phyloP scores from a whole-genome alignment of 192 early-diverging fungal genomes.

The Physocladia obscura region DNA sequence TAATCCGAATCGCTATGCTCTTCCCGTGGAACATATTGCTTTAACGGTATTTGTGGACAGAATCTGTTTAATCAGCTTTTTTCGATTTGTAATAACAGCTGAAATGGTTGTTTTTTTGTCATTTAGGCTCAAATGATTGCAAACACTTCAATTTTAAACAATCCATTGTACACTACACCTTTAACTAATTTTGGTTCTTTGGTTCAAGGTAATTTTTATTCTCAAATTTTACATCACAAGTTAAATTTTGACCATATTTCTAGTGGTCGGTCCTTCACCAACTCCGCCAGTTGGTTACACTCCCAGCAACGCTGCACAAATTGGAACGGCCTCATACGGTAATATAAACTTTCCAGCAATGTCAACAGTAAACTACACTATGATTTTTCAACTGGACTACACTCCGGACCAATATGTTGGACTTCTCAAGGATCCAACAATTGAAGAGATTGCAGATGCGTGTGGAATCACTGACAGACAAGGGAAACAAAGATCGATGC shows the following conservation, averaged over 20 bases:
- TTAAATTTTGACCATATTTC: neutral
- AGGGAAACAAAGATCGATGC: neutral
- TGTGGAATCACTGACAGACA: constrained; percentile 18
- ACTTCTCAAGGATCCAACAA: constrained; percentile 15
- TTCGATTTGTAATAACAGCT: neutral
- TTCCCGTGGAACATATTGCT: constrained; percentile 17
- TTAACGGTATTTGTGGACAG: neutral
- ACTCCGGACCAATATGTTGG: constrained; percentile 14
- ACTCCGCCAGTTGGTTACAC: neutral
- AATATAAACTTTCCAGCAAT: constrained; percentile 18
- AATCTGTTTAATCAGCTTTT: neutral
- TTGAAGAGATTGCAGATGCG: constrained; percentile 8
- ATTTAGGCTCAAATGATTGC: constrained; percentile 5
- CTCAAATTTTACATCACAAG: too few relatives aligned
- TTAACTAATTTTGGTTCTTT: neutral
- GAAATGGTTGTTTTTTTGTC: neutral
- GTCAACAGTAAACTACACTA: constrained; percentile 15
- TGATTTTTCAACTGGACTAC: constrained; percentile 26
- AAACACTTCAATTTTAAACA: constrained; percentile 6
- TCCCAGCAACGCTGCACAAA: neutral
- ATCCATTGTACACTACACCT: neutral
- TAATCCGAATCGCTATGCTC: constrained; percentile 26
- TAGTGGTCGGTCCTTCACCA: too few relatives aligned
- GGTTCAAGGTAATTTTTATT: too few relatives aligned
- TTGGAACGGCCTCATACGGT: constrained; percentile 5